Base-by-base conservation (phyloP, 1,284 basidiomycete species). In the Tilletia walkeri region DNA sequence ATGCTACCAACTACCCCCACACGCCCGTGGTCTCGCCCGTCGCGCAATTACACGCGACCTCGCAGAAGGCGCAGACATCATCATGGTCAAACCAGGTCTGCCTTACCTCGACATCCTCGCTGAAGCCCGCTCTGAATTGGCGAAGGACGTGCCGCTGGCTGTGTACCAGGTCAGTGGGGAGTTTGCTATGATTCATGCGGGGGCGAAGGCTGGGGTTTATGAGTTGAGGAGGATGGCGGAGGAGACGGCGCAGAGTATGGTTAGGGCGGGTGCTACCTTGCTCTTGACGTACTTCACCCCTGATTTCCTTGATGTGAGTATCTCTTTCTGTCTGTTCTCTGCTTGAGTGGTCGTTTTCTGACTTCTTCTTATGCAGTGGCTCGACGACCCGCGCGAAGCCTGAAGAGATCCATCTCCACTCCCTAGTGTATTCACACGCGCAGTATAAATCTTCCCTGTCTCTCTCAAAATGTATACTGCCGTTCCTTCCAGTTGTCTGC, bases 71-170 rank as follows among this genome's bases (percentile, higher is more conserved):
- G 96, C 96, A 18, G 96, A 99, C 84, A 93, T 99, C 78, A 90
- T 99, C 82, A 99, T 99, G 95, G 94, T 99, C 82, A 99, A 99
- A 84, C 96, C 96, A 10, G 89, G 93, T 0, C 85, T 98, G 71
- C 95, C 95, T 0, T 99, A 99, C 86, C 91, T 99, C 66, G 96
- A 99, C 85, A 90, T 99, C 83, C 91, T 99, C 72, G 88, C 91
- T 47, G 94, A 97, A 80, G 94, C 94, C 30, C 89, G 91, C 0
- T 39, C 59, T 0, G 85, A 90, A 75, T 87, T 97, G 54, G 91
- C 92, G 0, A 89, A 89, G 0, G 90, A 96, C 83, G 90, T 93
- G 78, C 95, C 94, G 1, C 87, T 95, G 36, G 96, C 96, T 0
- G 93, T 92, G 80, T 99, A 99, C 85, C 85, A 85, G 73, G 81